phyloP scores from a whole-genome alignment of 192 early-diverging fungal species.

The Coemansia sp. region DNA sequence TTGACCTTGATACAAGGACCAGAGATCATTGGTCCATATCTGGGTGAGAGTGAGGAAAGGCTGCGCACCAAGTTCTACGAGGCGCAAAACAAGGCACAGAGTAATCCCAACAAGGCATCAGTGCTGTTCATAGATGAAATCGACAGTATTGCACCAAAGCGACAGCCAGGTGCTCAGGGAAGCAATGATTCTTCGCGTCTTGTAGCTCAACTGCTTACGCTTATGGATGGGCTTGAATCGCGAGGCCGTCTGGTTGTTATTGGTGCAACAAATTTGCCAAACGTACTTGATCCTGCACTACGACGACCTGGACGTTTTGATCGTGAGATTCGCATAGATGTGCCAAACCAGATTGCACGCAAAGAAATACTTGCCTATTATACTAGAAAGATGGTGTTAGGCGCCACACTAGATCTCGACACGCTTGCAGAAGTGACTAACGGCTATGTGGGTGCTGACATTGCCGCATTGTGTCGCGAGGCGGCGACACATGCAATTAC shows the following conservation, averaged over 20 bases:
- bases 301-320: conserved; percentile 94
- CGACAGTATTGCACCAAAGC: conserved; percentile 56
- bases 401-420: conserved; percentile 54
- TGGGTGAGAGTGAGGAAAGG: conserved; percentile 85
- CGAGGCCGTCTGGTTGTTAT: conserved; percentile 97
- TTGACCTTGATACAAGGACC: conserved; percentile 76
- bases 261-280: conserved; percentile 97
- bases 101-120: conserved; percentile 44
- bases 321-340: conserved; percentile 94
- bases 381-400: conserved; percentile 59
- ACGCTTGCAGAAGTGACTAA: conserved; percentile 66
- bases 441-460: conserved; percentile 94
- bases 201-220: conserved; percentile 95
- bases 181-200: conserved; percentile 82
- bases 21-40: conserved; percentile 76
- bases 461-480: conserved; percentile 80
- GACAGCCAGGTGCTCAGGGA: conserved; percentile 11
- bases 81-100: conserved; percentile 55
- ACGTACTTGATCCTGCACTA: conserved; percentile 94
- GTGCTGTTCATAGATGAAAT: conserved; percentile 98
- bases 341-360: conserved; percentile 66
- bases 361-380: conserved; percentile 62
- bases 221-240: conserved; percentile 98
- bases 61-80: conserved; percentile 70
- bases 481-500: conserved; percentile 57